Evolutionary conservation across 176 grass and related monocot genomes (phyloP).

Genomic region (Eremochloa ophiuroides): DNA sequence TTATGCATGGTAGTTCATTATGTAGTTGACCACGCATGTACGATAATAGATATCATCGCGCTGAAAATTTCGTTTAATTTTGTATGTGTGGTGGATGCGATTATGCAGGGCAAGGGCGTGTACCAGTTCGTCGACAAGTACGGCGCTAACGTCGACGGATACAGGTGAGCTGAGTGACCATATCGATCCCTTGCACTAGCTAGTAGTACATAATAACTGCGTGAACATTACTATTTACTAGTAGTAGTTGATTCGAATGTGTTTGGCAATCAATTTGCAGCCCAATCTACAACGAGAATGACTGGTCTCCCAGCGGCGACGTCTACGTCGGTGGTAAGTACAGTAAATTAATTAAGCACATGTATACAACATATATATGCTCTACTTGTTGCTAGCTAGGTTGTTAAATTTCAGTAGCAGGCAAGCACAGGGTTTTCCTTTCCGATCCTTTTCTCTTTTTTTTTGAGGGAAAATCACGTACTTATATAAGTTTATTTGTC

Average conservation of each 20-base stretch:
- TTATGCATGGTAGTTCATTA: not conserved
- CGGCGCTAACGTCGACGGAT: slow-evolving; percentile 90
- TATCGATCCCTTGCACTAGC: too few species aligned
- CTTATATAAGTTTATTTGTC: too few species aligned
- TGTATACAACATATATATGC: too few species aligned
- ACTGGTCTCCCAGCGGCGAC: slow-evolving; percentile 73
- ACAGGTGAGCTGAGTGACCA: too few species aligned
- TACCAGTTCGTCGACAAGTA: slow-evolving; percentile 99
- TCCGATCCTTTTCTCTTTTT: too few species aligned
- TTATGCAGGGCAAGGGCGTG: slow-evolving; percentile 68
- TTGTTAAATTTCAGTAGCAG: too few species aligned
- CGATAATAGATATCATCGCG: not conserved
- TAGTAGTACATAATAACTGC: too few species aligned
- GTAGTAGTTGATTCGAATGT: not conserved
- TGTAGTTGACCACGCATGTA: not conserved
- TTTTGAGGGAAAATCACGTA: too few species aligned
- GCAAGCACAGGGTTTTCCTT: too few species aligned
- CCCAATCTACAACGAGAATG: slow-evolving; percentile 69
- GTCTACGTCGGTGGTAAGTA: slow-evolving; percentile 78
- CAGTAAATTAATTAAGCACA: not conserved
- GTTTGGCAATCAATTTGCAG: slow-evolving; percentile 36
- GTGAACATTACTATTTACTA: too few species aligned
- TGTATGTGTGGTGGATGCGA: not conserved
- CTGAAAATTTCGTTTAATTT: not conserved
- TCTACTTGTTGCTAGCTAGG: too few species aligned